These are phyloP conservation scores for Barbarea vulgaris DNA, from an alignment of 345 rosid species.

Conservation along the genomic window DNA sequence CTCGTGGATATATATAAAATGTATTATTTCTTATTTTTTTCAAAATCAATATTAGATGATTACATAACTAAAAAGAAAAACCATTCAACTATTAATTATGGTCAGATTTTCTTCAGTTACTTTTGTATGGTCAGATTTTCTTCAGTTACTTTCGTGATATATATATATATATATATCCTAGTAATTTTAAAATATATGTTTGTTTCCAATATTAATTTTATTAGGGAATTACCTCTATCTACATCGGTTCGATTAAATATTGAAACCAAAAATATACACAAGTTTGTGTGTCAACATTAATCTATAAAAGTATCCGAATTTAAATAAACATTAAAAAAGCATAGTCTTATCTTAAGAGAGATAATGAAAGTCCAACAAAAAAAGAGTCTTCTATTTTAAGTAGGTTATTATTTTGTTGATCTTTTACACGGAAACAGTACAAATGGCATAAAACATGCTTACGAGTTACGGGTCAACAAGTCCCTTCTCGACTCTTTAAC, in stretches of 20 bases:
- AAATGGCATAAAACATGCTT: conserved; percentile 1
- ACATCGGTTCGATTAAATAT: background rate
- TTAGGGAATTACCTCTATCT: background rate
- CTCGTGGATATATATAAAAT: background rate
- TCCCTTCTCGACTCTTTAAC: background rate
- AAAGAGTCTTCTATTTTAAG: background rate
- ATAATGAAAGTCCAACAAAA: background rate
- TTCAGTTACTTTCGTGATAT: background rate
- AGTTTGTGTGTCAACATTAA: background rate
- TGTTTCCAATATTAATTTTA: background rate
- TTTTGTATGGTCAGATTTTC: too few relatives aligned
- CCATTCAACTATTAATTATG: background rate
- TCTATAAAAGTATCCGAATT: background rate
- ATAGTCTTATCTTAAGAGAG: background rate
- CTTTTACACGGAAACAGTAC: background rate
- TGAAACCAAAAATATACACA: background rate
- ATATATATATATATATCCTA: too few relatives aligned
- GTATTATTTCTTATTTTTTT: too few relatives aligned
- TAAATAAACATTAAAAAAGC: background rate
- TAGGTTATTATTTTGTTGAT: background rate
- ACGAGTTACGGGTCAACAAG: conserved; percentile 13
- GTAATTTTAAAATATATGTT: background rate
- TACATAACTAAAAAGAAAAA: background rate
- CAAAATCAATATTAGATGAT: background rate
- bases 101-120: background rate